Conservation (phyloP, 2,329 filamentous ascomycete species). For the Ophiostoma himal-ulmi region DNA sequence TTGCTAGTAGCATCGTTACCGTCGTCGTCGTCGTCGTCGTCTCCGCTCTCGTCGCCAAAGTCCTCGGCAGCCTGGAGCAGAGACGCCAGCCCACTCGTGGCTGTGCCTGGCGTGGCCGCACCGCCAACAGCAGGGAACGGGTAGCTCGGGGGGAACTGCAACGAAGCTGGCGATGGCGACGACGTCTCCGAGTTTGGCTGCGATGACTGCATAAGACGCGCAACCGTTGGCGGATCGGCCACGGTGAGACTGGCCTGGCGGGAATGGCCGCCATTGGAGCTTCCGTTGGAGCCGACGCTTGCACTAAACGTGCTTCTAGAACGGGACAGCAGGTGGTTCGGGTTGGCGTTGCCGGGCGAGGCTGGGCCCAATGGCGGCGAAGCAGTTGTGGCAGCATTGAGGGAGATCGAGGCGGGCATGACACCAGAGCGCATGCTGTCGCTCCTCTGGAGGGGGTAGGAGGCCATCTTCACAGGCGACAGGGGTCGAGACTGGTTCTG, state of each 20-base stretch:
- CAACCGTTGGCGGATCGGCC: conserved; percentile 22
- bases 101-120: background rate
- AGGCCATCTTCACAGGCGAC: conserved; percentile 46
- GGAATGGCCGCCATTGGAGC: conserved; percentile 31
- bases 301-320: conserved; percentile 19
- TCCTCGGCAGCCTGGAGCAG: conserved; percentile 54
- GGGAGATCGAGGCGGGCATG: background rate
- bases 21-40: conserved; percentile 14
- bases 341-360: conserved; percentile 12
- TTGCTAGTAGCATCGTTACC: background rate
- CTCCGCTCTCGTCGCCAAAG: conserved; percentile 30
- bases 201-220: conserved; percentile 23
- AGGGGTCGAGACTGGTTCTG: conserved; percentile 38
- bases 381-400: background rate
- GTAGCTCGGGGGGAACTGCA: conserved; percentile 12
- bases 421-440: background rate
- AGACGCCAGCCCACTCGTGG: conserved; percentile 43
- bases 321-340: conserved; percentile 1
- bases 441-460: conserved; percentile 17
- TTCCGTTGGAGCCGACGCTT: conserved; percentile 19
- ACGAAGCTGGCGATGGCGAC: conserved; percentile 21
- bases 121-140: conserved; percentile 9
- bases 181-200: conserved; percentile 23
- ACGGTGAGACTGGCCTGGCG: conserved; percentile 37
- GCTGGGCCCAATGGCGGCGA: conserved; percentile 6